Conservation (phyloP, 805 yeast genomes). For the Wilhelminamyces savonicus region DNA sequence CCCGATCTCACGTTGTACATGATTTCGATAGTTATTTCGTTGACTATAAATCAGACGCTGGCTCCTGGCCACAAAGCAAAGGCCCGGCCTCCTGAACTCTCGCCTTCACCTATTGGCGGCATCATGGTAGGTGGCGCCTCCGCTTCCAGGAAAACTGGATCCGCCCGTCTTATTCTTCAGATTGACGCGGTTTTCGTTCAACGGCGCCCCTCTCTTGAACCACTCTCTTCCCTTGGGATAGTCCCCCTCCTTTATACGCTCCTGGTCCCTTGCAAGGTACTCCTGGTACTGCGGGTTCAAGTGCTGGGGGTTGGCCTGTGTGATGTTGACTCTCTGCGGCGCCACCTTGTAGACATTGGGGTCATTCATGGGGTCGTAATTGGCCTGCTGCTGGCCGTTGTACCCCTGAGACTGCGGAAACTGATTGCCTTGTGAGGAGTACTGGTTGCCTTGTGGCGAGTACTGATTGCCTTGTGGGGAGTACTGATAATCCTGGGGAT, state of each 20-base stretch:
- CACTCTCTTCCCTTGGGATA: slow-evolving; percentile 20
- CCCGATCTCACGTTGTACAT: too few species aligned
- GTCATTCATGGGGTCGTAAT: slow-evolving; percentile 14
- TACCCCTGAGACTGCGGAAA: too few species aligned
- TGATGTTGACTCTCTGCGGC: slow-evolving; percentile 30
- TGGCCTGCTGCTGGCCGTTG: slow-evolving; percentile 2
- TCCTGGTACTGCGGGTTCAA: slow-evolving; percentile 32
- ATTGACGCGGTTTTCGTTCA: slow-evolving; percentile 15
- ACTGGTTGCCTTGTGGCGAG: too few species aligned
- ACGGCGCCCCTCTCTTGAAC: slow-evolving; percentile 20
- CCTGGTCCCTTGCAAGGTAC: slow-evolving; percentile 24
- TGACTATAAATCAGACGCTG: too few species aligned
- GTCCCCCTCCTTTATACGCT: slow-evolving; percentile 25
- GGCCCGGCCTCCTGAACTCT: too few species aligned
- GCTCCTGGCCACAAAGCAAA: too few species aligned
- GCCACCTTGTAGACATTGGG: slow-evolving; percentile 24
- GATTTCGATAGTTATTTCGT: too few species aligned
- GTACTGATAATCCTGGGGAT: too few species aligned
- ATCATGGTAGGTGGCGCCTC: slow-evolving; percentile 29
- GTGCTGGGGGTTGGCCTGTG: slow-evolving; percentile 29
- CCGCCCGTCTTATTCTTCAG: slow-evolving; percentile 18
- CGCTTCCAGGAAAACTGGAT: slow-evolving; percentile 30
- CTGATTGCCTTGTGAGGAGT: too few species aligned
- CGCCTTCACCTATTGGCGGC: slow-evolving; percentile 23
- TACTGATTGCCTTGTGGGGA: too few species aligned